Percentiles rank a stretch among this genome's conserved stretches.
phyloP scores from a whole-genome alignment of 225 moss, liverwort and hornwort species.

The Straminergon stramineum region DNA sequence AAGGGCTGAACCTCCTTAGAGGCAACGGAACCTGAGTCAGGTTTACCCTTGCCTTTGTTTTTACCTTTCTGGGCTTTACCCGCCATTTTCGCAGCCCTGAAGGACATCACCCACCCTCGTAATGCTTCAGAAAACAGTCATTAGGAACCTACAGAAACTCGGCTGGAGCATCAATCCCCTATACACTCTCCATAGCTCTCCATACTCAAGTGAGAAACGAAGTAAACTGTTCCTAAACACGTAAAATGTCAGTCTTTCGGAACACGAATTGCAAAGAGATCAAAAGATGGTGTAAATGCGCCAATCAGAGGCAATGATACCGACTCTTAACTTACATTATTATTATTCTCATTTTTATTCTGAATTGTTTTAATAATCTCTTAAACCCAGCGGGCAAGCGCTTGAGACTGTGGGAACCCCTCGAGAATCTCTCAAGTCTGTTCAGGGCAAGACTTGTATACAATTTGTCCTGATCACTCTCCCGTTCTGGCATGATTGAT shows the following conservation, averaged over 20 bases:
- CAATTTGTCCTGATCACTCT: not conserved
- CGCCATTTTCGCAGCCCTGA: constrained; percentile 64
- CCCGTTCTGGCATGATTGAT: not conserved
- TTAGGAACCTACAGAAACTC: not conserved
- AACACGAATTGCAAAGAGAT: not conserved
- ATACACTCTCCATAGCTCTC: not conserved
- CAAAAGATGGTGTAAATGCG: not conserved
- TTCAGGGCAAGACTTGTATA: not conserved
- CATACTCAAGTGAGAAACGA: not conserved
- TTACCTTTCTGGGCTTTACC: constrained; percentile 70
- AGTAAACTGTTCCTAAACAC: not conserved
- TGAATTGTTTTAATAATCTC: not conserved
- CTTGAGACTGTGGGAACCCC: not conserved
- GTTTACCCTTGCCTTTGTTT: constrained; percentile 66
- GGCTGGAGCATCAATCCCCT: not conserved
- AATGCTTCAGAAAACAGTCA: not conserved
- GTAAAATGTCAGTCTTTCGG: not conserved
- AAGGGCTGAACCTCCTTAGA: constrained; percentile 30
- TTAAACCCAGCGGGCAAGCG: not conserved
- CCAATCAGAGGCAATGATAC: not conserved
- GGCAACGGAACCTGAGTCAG: constrained; percentile 12
- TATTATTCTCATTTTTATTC: not conserved
- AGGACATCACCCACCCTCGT: constrained; percentile 1
- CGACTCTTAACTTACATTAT: too few species aligned
- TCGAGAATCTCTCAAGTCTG: not conserved